These are phyloP conservation scores for Kwoniella mangroviensis DNA, from an alignment of 768 basidiomycete genomes.

Conservation along the genomic window DNA sequence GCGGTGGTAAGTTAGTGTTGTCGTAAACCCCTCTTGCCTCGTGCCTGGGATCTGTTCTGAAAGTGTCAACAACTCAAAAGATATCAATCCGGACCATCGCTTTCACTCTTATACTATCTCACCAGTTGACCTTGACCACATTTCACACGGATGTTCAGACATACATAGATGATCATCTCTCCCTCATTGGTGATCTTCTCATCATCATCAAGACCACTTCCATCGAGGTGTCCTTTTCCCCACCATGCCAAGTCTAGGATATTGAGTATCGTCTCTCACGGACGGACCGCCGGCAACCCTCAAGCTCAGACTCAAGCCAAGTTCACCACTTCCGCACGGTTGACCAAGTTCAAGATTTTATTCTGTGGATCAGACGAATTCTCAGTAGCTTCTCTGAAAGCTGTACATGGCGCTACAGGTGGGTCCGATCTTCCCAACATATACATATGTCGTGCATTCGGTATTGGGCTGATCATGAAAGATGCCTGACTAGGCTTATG, in stretches of 20 bases:
- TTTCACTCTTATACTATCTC: not conserved
- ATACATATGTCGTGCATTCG: not conserved
- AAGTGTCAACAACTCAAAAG: too few relatives aligned
- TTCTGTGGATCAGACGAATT: conserved; percentile 90
- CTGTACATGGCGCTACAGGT: conserved; percentile 71
- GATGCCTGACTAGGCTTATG: conserved; percentile 69
- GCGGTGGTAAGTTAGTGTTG: too few relatives aligned
- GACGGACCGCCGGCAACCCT: not conserved
- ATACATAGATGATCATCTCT: conserved; percentile 1
- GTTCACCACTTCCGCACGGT: conserved; percentile 1
- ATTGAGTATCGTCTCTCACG: not conserved
- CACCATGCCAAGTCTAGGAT: not conserved
- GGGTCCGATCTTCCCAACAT: conserved; percentile 24
- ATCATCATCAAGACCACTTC: not conserved
- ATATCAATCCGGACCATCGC: too few relatives aligned
- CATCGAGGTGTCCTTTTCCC: not conserved
- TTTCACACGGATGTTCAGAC: not conserved
- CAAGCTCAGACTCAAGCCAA: not conserved
- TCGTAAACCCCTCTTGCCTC: too few relatives aligned
- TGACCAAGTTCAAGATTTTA: conserved; percentile 62
- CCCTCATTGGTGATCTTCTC: not conserved
- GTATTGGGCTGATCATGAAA: too few relatives aligned
- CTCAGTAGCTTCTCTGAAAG: conserved; percentile 73
- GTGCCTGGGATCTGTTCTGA: too few relatives aligned
- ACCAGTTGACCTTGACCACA: not conserved